Conservation (phyloP, 371 early-diverging fungal genomes). For the Mucor velutinosus region DNA sequence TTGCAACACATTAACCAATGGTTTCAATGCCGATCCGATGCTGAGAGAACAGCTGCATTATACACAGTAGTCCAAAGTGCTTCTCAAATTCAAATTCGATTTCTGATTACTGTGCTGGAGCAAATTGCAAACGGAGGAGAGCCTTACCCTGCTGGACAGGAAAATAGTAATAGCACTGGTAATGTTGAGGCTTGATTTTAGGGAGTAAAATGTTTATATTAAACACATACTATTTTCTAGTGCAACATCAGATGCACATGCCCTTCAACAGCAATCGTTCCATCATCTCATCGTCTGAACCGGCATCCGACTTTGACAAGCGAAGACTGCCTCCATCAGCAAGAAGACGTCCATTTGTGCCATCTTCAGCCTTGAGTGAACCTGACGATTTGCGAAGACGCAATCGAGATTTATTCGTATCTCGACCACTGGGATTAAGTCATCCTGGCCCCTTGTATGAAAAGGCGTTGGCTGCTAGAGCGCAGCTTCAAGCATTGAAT, state of each 20-base stretch:
- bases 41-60: slow-evolving; percentile 91
- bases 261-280: slow-evolving; percentile 15
- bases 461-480: slow-evolving; percentile 45
- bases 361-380: slow-evolving; percentile 43
- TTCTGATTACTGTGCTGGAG: slow-evolving; percentile 90
- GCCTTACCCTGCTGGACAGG: slow-evolving; percentile 64
- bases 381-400: slow-evolving; percentile 47
- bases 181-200: neutral
- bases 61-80: slow-evolving; percentile 91
- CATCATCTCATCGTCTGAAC: slow-evolving; percentile 37
- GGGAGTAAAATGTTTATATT: slow-evolving; percentile 6
- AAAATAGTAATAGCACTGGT: slow-evolving; percentile 32
- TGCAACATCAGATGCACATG: neutral
- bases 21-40: slow-evolving; percentile 89
- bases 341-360: slow-evolving; percentile 26
- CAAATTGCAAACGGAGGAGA: slow-evolving; percentile 82
- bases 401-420: slow-evolving; percentile 32
- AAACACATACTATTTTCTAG: neutral
- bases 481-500: slow-evolving; percentile 38
- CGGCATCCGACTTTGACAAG: slow-evolving; percentile 40
- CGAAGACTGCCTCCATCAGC: slow-evolving; percentile 36
- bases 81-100: slow-evolving; percentile 90
- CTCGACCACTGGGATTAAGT: slow-evolving; percentile 31
- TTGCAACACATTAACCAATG: slow-evolving; percentile 93
- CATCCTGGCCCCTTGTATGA: slow-evolving; percentile 42